Conservation (phyloP, 2,329 filamentous ascomycete genomes). For the Penicillium sp. region DNA sequence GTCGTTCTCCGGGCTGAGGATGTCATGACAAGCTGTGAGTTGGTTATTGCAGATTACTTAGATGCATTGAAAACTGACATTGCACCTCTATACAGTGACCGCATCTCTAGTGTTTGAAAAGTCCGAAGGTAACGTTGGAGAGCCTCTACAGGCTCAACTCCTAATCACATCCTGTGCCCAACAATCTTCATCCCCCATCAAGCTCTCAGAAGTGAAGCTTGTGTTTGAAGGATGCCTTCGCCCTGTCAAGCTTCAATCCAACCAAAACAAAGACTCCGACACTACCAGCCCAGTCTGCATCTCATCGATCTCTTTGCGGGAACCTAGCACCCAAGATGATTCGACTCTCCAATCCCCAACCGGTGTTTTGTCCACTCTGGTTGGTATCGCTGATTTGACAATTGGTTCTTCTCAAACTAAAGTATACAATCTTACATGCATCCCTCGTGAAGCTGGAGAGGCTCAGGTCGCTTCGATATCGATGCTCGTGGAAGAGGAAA, state of each 20-base stretch:
- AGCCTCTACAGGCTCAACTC: slow-evolving; percentile 58
- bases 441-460: slow-evolving; percentile 79
- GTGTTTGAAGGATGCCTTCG: slow-evolving; percentile 54
- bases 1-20: slow-evolving; percentile 51
- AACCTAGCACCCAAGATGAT: slow-evolving; percentile 31
- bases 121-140: slow-evolving; percentile 60
- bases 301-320: slow-evolving; percentile 34
- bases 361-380: slow-evolving; percentile 43
- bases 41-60: not conserved
- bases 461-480: slow-evolving; percentile 65
- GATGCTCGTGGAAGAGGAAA: slow-evolving; percentile 62
- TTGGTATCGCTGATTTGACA: slow-evolving; percentile 63
- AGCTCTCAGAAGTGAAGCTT: slow-evolving; percentile 50
- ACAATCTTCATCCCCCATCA: slow-evolving; percentile 46
- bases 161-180: slow-evolving; percentile 52
- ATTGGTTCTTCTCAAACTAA: slow-evolving; percentile 67
- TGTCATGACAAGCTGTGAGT: slow-evolving; percentile 49
- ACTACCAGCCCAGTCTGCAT: slow-evolving; percentile 27
- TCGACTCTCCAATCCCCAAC: slow-evolving; percentile 33
- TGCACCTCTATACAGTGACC: slow-evolving; percentile 40
- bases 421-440: slow-evolving; percentile 70
- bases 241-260: slow-evolving; percentile 42
- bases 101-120: slow-evolving; percentile 55
- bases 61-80: not conserved
- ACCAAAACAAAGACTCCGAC: slow-evolving; percentile 26